A percentile compares a stretch with the other conserved stretches of the same genome.
Evolutionary conservation across 306 rosid species (phyloP).

Genomic region (Begonia peltatifolia): DNA sequence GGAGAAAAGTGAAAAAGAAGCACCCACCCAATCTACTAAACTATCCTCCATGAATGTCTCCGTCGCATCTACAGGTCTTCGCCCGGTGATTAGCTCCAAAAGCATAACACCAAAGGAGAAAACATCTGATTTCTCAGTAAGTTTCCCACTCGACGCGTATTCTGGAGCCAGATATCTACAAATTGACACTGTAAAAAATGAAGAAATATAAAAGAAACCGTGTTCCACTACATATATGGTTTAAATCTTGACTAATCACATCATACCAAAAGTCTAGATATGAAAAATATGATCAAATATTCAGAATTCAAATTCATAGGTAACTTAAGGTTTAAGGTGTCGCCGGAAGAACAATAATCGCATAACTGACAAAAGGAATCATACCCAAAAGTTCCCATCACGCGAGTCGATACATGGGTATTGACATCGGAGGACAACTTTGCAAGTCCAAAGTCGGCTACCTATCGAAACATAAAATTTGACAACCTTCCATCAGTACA

Average conservation of each 20-base stretch:
- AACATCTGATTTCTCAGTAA: slow-evolving; percentile 89
- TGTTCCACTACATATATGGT: no score
- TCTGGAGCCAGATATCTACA: slow-evolving; percentile 92
- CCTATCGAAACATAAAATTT: slow-evolving; percentile 25
- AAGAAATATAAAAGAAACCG: no score
- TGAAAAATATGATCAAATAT: no score
- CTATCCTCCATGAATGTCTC: slow-evolving; percentile 65
- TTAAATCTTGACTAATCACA: no score
- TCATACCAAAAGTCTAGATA: no score
- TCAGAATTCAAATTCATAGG: no score
- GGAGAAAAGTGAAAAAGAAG: not conserved
- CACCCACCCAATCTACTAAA: slow-evolving; percentile 88
- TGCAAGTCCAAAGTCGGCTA: slow-evolving; percentile 95
- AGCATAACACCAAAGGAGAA: slow-evolving; percentile 94
- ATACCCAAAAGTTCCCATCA: slow-evolving; percentile 99
- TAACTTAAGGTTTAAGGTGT: not conserved
- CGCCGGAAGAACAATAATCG: no score
- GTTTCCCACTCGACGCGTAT: slow-evolving; percentile 91
- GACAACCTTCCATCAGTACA: no score
- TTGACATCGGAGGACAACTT: slow-evolving; percentile 67
- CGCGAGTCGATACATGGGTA: slow-evolving; percentile 92
- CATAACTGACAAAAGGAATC: not conserved
- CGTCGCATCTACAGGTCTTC: slow-evolving; percentile 61
- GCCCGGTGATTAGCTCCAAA: slow-evolving; percentile 79
- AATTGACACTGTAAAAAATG: not conserved